Evolutionary conservation across 495 filamentous ascomycete genomes (phyloP).

Genomic region (Oidiodendron maius): DNA sequence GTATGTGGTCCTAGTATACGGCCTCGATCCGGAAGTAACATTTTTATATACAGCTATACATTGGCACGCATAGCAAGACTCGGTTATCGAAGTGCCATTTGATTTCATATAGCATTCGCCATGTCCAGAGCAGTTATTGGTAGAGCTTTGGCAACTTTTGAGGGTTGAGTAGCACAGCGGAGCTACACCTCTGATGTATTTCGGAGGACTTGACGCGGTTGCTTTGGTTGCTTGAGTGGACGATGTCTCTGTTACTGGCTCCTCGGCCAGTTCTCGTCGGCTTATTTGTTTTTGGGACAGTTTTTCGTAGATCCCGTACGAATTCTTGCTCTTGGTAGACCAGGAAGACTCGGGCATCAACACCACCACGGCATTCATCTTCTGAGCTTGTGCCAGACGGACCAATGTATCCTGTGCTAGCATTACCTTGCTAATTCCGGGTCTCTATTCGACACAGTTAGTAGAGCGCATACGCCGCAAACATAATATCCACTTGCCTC

Average conservation of each 20-base stretch:
- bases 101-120: slow-evolving; percentile 59
- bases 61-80: slow-evolving; percentile 68
- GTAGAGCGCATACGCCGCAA: not conserved
- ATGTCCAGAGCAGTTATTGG: slow-evolving; percentile 70
- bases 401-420: slow-evolving; percentile 10
- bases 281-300: slow-evolving; percentile 5
- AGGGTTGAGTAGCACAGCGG: slow-evolving; percentile 55
- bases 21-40: not conserved
- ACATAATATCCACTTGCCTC: not conserved
- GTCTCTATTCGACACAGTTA: slow-evolving; percentile 2
- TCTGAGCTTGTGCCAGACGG: slow-evolving; percentile 10
- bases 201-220: not conserved
- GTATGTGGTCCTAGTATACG: slow-evolving; percentile 22
- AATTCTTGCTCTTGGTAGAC: slow-evolving; percentile 4
- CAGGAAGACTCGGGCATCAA: slow-evolving; percentile 18
- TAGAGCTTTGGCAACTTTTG: slow-evolving; percentile 53
- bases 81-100: slow-evolving; percentile 22
- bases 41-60: slow-evolving; percentile 48
- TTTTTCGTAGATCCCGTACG: slow-evolving; percentile 22
- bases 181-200: slow-evolving; percentile 13
- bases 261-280: slow-evolving; percentile 15
- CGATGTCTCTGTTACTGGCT: slow-evolving; percentile 9
- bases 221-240: slow-evolving; percentile 7
- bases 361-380: slow-evolving; percentile 18
- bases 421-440: slow-evolving; percentile 9